These are phyloP conservation scores for Cutaneotrichosporon sp. DNA, from an alignment of 1,284 basidiomycete genomes.

Conservation along the genomic window DNA sequence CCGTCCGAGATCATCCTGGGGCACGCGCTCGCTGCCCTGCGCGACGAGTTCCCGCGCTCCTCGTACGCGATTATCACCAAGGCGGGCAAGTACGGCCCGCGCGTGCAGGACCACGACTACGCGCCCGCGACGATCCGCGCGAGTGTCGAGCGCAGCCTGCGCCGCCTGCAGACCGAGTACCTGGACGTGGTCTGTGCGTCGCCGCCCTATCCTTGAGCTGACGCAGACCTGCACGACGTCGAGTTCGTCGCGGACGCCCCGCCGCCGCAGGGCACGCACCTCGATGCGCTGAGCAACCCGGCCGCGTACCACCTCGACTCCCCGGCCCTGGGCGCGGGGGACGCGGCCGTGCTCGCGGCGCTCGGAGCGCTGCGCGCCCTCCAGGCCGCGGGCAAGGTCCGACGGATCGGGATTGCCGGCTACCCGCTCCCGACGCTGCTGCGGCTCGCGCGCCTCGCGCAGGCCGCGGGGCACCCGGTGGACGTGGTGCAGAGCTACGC, in stretches of 20 bases:
- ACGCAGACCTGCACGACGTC: slow-evolving; percentile 75
- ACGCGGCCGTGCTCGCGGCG: slow-evolving; percentile 74
- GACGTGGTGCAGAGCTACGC: slow-evolving; percentile 83
- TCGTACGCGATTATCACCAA: slow-evolving; percentile 90
- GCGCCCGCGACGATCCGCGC: slow-evolving; percentile 67
- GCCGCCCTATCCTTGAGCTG: background rate
- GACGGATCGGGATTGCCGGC: slow-evolving; percentile 78
- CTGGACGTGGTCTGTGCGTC: slow-evolving; percentile 71
- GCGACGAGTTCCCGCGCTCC: slow-evolving; percentile 71
- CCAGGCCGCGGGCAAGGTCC: slow-evolving; percentile 75
- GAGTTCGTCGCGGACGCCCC: slow-evolving; percentile 73
- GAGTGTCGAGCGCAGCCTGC: slow-evolving; percentile 71
- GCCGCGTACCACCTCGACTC: slow-evolving; percentile 19
- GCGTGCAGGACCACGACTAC: slow-evolving; percentile 69
- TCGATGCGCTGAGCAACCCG: slow-evolving; percentile 56
- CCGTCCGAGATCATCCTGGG: slow-evolving; percentile 88
- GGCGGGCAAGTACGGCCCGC: slow-evolving; percentile 78
- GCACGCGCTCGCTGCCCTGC: slow-evolving; percentile 65
- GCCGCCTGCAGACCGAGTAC: slow-evolving; percentile 74
- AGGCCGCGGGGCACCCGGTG: slow-evolving; percentile 62
- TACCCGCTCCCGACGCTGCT: slow-evolving; percentile 89
- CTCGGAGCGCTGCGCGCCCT: slow-evolving; percentile 70
- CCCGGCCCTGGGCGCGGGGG: slow-evolving; percentile 65
- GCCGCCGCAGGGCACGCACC: slow-evolving; percentile 53
- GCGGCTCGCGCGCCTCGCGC: slow-evolving; percentile 73